These are phyloP conservation scores for Phytophthora pseudosyringae DNA, from an alignment of 352 stramenopile genomes.

Conservation along the genomic window DNA sequence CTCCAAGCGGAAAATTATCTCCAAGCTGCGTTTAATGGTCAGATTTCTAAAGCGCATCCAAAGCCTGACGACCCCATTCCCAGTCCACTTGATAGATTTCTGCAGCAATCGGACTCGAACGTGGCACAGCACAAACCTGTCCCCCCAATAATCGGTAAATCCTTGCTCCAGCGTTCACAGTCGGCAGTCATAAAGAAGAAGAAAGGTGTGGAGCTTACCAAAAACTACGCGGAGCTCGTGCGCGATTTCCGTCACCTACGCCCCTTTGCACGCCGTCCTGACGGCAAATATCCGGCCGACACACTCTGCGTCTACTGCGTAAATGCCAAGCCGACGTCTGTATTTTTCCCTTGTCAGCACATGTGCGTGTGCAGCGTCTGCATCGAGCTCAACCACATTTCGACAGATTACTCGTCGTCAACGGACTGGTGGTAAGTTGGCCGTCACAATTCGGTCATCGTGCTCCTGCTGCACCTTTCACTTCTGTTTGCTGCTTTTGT, in stretches of 20 bases:
- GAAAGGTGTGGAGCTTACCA: conserved; percentile 34
- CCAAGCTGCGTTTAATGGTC: conserved; percentile 17
- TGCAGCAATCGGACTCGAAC: neutral
- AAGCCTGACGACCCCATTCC: conserved; percentile 1
- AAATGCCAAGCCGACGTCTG: conserved; percentile 24
- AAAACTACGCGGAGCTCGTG: conserved; percentile 66
- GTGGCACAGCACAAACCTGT: neutral
- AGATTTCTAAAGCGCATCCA: neutral
- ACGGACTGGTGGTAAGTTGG: conserved; percentile 43
- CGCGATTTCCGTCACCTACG: conserved; percentile 54
- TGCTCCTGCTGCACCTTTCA: neutral
- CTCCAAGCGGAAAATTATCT: conserved; percentile 17
- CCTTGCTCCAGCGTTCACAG: conserved; percentile 21
- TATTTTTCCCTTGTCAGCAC: conserved; percentile 59
- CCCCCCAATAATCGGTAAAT: conserved; percentile 14
- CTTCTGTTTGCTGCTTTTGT: conserved; percentile 4
- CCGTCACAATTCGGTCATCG: neutral
- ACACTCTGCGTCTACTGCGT: conserved; percentile 59
- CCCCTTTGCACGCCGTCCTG: conserved; percentile 54
- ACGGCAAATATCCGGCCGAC: conserved; percentile 48
- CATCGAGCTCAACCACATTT: conserved; percentile 52
- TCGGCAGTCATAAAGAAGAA: conserved; percentile 26
- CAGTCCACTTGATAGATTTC: neutral
- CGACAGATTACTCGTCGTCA: conserved; percentile 25
- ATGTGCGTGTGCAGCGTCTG: conserved; percentile 68